A percentile compares a stretch with the other conserved stretches of the same genome.
Conservation (phyloP, 2,329 filamentous ascomycete species). For the Fusarium sp. region DNA sequence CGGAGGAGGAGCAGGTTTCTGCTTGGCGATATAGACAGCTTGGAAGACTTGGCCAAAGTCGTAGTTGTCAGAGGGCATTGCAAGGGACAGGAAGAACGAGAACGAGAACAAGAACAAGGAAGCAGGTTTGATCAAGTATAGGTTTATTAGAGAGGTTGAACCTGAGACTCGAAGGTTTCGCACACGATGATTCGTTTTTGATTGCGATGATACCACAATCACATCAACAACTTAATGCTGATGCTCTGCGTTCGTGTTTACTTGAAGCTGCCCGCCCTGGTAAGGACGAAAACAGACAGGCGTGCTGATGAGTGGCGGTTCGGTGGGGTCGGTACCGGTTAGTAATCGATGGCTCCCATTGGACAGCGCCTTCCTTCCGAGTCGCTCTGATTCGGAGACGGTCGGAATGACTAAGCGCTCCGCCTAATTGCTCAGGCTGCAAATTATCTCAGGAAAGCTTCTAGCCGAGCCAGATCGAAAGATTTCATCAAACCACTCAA, state of each 20-base stretch:
- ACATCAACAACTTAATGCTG: constrained; percentile 4
- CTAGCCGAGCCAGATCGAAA: constrained; percentile 59
- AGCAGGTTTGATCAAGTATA: constrained; percentile 9
- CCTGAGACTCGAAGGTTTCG: not conserved
- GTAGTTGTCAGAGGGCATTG: constrained; percentile 47
- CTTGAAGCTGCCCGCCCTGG: constrained; percentile 14
- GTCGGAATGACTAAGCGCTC: constrained; percentile 56
- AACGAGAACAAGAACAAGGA: constrained; percentile 4
- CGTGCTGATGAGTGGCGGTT: constrained; percentile 27
- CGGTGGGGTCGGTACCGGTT: constrained; percentile 37
- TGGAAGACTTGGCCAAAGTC: constrained; percentile 54
- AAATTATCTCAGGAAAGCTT: constrained; percentile 61
- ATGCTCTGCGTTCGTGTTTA: constrained; percentile 17
- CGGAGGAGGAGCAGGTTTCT: constrained; percentile 48
- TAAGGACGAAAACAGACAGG: constrained; percentile 37
- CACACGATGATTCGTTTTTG: not conserved
- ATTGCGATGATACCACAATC: not conserved
- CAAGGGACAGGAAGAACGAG: constrained; percentile 8
- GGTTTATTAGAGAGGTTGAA: constrained; percentile 19
- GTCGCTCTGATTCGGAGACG: constrained; percentile 54
- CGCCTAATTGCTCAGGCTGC: constrained; percentile 58
- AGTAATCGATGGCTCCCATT: constrained; percentile 53
- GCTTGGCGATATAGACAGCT: constrained; percentile 53
- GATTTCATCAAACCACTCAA: constrained; percentile 70
- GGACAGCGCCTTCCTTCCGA: constrained; percentile 37